Evolutionary conservation across 2,329 filamentous ascomycete species (phyloP).

Genomic region (Triangularia verruculosa): DNA sequence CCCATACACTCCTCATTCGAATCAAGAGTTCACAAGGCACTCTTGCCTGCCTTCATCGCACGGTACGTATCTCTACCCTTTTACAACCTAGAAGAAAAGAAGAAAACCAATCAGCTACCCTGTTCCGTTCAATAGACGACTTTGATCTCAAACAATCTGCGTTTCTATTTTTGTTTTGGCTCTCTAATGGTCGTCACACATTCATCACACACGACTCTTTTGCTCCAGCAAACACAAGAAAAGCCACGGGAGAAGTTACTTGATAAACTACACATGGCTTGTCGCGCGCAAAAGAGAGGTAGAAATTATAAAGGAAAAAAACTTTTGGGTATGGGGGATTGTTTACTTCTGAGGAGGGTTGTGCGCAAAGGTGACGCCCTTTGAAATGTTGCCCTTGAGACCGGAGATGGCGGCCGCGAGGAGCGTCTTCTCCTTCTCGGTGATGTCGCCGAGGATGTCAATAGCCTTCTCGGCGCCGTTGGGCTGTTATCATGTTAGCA

Average conservation of each 20-base stretch:
- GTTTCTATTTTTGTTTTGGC: constrained; percentile 26
- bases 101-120: constrained; percentile 31
- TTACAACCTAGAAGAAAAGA: constrained; percentile 32
- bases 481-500: constrained; percentile 51
- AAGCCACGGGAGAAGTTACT: background rate
- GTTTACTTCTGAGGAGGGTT: constrained; percentile 86
- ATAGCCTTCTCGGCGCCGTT: constrained; percentile 81
- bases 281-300: background rate
- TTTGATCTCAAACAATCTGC: constrained; percentile 12
- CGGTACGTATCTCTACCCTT: background rate
- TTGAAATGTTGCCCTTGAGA: constrained; percentile 88
- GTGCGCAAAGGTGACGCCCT: constrained; percentile 87
- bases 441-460: constrained; percentile 74
- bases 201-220: constrained; percentile 14
- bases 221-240: constrained; percentile 8
- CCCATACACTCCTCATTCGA: background rate
- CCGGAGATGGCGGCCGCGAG: constrained; percentile 72
- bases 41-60: background rate
- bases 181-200: constrained; percentile 16
- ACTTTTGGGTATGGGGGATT: constrained; percentile 32
- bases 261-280: constrained; percentile 7
- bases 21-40: background rate
- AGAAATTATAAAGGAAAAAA: constrained; percentile 11
- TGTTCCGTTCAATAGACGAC: too few species aligned
- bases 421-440: constrained; percentile 85